phyloP scores from a whole-genome alignment of 495 filamentous ascomycete genomes.

The Cercophora scortea region DNA sequence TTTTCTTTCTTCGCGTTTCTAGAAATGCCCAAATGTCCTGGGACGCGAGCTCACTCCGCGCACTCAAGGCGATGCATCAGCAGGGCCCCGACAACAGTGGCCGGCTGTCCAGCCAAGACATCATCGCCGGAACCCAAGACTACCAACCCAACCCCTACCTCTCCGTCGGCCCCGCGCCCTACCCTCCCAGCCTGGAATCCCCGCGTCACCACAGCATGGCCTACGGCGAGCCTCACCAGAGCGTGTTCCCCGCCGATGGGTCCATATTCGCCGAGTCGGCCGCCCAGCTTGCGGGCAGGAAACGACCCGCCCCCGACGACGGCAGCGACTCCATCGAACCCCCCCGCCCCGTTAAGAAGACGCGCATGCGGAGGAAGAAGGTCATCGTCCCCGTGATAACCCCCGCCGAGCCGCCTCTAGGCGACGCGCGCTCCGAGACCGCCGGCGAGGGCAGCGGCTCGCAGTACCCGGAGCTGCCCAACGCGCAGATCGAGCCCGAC shows the following conservation, averaged over 20 bases:
- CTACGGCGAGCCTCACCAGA: slow-evolving; percentile 4
- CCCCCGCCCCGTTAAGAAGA: slow-evolving; percentile 9
- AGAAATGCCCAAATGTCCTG: too few species aligned
- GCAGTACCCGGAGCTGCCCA: slow-evolving; percentile 15
- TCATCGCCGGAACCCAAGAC: background rate
- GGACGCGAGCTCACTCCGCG: too few species aligned
- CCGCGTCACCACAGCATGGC: background rate
- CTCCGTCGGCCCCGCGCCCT: background rate
- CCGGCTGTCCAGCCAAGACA: slow-evolving; percentile 1
- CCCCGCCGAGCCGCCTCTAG: background rate
- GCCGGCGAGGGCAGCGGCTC: slow-evolving; percentile 2
- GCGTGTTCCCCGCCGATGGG: slow-evolving; percentile 6
- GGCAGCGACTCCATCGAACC: background rate
- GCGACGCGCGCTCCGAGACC: background rate
- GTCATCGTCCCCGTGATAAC: background rate
- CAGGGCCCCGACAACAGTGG: background rate
- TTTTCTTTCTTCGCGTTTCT: too few species aligned
- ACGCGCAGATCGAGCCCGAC: slow-evolving; percentile 17
- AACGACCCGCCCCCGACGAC: slow-evolving; percentile 7
- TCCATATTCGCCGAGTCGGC: slow-evolving; percentile 17
- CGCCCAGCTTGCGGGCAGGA: slow-evolving; percentile 7
- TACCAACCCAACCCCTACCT: background rate
- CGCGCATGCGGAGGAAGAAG: slow-evolving; percentile 14
- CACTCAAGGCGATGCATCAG: background rate
- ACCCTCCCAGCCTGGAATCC: background rate